These are phyloP conservation scores for Gilbertella persicaria DNA, from an alignment of 371 early-diverging fungal species.

Conservation along the genomic window DNA sequence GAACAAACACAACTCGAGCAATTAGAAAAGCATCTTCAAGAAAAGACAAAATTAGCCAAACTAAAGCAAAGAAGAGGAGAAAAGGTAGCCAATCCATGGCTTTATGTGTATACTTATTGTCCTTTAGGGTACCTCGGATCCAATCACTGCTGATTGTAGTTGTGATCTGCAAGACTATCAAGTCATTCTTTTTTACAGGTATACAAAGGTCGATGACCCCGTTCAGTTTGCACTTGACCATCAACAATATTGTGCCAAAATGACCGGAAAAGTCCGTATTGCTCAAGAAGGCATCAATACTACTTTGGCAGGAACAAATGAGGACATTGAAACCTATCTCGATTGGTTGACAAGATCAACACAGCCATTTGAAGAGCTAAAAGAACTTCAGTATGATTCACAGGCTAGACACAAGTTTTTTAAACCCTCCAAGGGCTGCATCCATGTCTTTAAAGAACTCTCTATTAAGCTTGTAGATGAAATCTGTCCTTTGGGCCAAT, in stretches of 20 bases:
- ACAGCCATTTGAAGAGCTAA: conserved; percentile 8
- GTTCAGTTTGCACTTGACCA: conserved; percentile 45
- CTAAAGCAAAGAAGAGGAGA: conserved; percentile 26
- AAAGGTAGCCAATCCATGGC: conserved; percentile 19
- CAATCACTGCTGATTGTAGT: conserved; percentile 33
- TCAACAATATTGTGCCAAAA: conserved; percentile 22
- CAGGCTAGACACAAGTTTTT: conserved; percentile 49
- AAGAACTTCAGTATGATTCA: not conserved
- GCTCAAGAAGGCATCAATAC: conserved; percentile 69
- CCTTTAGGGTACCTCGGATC: conserved; percentile 42
- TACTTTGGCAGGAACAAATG: conserved; percentile 59
- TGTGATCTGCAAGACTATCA: conserved; percentile 29
- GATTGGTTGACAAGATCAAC: conserved; percentile 34
- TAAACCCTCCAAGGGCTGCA: conserved; percentile 70
- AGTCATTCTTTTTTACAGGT: conserved; percentile 69
- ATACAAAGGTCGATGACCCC: conserved; percentile 45
- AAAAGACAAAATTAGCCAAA: conserved; percentile 7
- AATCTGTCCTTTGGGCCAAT: conserved; percentile 66
- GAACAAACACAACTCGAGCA: conserved; percentile 3
- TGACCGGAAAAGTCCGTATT: conserved; percentile 69
- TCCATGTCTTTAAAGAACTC: conserved; percentile 62
- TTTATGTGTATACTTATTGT: not conserved
- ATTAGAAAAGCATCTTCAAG: conserved; percentile 1
- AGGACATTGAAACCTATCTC: conserved; percentile 51
- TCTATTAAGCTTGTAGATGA: conserved; percentile 70